Conservation (phyloP, 2,329 filamentous ascomycete species). For the Ophiocordyceps polyrhachis-furcata region DNA sequence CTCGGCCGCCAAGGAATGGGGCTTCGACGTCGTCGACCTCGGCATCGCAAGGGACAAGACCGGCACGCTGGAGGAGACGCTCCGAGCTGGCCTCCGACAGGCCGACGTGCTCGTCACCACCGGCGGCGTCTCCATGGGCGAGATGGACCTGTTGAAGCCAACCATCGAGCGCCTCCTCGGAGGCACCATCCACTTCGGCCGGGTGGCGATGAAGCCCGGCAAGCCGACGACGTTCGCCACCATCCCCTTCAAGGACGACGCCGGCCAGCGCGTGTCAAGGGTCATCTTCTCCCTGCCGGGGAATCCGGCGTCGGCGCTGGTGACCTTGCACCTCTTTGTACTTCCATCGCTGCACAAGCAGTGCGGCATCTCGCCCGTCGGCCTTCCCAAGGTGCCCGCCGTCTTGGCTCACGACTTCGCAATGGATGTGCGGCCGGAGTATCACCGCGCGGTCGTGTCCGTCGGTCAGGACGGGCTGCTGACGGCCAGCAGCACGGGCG, state of each 20-base stretch:
- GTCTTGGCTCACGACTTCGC: slow-evolving; percentile 51
- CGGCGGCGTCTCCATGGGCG: slow-evolving; percentile 93
- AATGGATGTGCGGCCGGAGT: slow-evolving; percentile 69
- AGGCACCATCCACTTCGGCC: slow-evolving; percentile 88
- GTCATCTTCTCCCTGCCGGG: slow-evolving; percentile 81
- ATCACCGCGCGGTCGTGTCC: slow-evolving; percentile 65
- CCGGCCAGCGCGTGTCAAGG: slow-evolving; percentile 40
- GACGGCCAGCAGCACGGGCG: slow-evolving; percentile 65
- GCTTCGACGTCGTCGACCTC: slow-evolving; percentile 65
- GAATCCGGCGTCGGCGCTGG: slow-evolving; percentile 82
- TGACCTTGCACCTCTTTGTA: slow-evolving; percentile 89
- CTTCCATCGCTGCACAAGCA: slow-evolving; percentile 68
- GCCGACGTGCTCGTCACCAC: slow-evolving; percentile 79
- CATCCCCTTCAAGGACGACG: slow-evolving; percentile 45
- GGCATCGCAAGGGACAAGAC: slow-evolving; percentile 66
- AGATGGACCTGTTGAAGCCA: slow-evolving; percentile 88
- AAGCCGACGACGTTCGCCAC: slow-evolving; percentile 97
- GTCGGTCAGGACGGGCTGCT: slow-evolving; percentile 48
- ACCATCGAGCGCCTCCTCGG: slow-evolving; percentile 81
- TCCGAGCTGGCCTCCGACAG: slow-evolving; percentile 54
- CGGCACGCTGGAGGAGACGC: slow-evolving; percentile 53
- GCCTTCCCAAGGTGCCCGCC: slow-evolving; percentile 56
- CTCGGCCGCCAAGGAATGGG: slow-evolving; percentile 53
- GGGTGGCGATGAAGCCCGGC: slow-evolving; percentile 93
- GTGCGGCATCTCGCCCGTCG: slow-evolving; percentile 46